These are phyloP conservation scores for Amesomyces nigricolor DNA, from an alignment of 2,329 filamentous ascomycete species.

Conservation along the genomic window DNA sequence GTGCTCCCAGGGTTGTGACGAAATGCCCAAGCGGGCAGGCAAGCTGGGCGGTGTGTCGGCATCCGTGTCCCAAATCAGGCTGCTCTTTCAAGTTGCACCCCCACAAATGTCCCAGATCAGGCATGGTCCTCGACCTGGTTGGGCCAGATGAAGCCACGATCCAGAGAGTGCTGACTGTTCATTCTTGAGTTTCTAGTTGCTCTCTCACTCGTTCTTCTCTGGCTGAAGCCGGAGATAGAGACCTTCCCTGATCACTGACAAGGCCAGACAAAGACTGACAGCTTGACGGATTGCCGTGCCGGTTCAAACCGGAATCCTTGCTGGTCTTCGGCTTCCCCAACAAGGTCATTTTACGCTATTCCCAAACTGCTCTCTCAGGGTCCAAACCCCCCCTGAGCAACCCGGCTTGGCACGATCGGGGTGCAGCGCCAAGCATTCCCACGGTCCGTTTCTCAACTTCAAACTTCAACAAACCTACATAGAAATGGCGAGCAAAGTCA, in stretches of 20 bases:
- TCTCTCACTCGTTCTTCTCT: too few relatives aligned
- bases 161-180: neutral
- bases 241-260: too few relatives aligned
- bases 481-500: too few relatives aligned
- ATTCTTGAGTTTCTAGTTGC: too few relatives aligned
- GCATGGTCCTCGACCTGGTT: neutral
- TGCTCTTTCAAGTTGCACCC: neutral
- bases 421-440: neutral
- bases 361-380: neutral
- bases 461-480: neutral
- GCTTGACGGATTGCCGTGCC: neutral
- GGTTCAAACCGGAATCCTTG: neutral
- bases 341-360: neutral
- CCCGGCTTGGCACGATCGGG: neutral
- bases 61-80: conserved; percentile 10
- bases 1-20: neutral
- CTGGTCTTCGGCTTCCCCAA: neutral
- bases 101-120: neutral
- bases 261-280: too few relatives aligned
- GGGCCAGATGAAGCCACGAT: neutral
- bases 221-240: too few relatives aligned
- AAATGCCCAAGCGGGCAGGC: neutral
- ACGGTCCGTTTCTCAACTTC: neutral
- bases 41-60: conserved; percentile 3
- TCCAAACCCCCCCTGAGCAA: conserved; percentile 1